These are phyloP conservation scores for Nothophoma quercina DNA, from an alignment of 2,329 filamentous ascomycete genomes.

Conservation along the genomic window DNA sequence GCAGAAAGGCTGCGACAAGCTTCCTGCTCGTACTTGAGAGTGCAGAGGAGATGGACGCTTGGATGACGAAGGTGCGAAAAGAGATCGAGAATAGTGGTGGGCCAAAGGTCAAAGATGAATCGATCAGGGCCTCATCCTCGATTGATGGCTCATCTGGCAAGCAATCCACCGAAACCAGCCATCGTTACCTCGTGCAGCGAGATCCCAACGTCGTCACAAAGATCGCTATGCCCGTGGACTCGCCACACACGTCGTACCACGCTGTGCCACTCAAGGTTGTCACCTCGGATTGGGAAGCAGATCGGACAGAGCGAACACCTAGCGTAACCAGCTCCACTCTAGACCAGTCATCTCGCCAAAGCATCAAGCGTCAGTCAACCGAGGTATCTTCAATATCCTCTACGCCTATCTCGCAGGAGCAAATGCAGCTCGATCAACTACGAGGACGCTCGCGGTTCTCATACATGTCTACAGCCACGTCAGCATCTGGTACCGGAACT, in stretches of 20 bases:
- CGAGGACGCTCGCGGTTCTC: constrained; percentile 49
- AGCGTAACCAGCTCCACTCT: constrained; percentile 43
- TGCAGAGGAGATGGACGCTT: constrained; percentile 77
- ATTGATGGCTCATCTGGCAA: constrained; percentile 36
- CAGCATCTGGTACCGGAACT: constrained; percentile 43
- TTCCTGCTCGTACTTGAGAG: constrained; percentile 77
- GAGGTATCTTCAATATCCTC: constrained; percentile 47
- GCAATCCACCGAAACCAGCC: constrained; percentile 40
- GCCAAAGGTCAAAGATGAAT: constrained; percentile 57
- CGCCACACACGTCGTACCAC: constrained; percentile 41
- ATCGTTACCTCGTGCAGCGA: constrained; percentile 49
- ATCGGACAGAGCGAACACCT: constrained; percentile 34
- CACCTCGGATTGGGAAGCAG: constrained; percentile 43
- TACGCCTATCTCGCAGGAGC: constrained; percentile 46
- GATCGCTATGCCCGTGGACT: constrained; percentile 46
- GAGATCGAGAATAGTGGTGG: constrained; percentile 76
- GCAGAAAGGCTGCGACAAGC: constrained; percentile 65
- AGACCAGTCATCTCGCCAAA: constrained; percentile 35
- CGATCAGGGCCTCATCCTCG: constrained; percentile 37
- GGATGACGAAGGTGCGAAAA: constrained; percentile 72
- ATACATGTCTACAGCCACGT: constrained; percentile 48
- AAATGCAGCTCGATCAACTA: constrained; percentile 47
- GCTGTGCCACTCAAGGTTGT: constrained; percentile 40
- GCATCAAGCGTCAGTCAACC: constrained; percentile 41
- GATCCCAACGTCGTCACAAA: constrained; percentile 42